Base-by-base conservation (phyloP, 1,284 basidiomycete species). In the Ceratobasidium sp. region DNA sequence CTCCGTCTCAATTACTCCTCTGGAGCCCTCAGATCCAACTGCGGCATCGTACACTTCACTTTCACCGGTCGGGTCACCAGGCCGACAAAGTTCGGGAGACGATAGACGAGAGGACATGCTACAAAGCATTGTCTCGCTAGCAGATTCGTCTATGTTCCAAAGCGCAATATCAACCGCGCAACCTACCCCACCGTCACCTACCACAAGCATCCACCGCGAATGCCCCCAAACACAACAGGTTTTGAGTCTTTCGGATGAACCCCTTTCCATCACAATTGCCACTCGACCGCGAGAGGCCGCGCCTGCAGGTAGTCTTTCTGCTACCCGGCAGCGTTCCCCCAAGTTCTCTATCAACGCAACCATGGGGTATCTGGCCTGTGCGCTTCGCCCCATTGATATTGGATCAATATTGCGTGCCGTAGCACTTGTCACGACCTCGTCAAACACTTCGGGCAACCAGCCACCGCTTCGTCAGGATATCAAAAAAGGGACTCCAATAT, bases 111-210 rank as follows among this genome's bases (percentile, higher is more conserved):
- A 85, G 75, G 78, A 83, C 68, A 92, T 92, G 90, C 88, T 89
- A 3, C 90, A 91, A 74, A 92, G 90, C 4, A 80, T 92, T 52
- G 86, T 83, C 5, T 82, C 79, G 49, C 80, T 92, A 43, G 79
- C 80, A 27, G 52, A 69, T 10, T 77, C 80, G 6, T 89, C 84
- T 75, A 85, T 92, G 82, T 92, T 92, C 76, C 83, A 90, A 73
- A 92, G 90, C 74, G 88, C 89, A 1, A 74, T 90, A 29, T 88
- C 88, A 15, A 79, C 78, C n/a, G 71, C 77, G 17, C 70, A 20
- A n/a, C 45, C 15, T 20, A 31, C 43, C 27, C 35, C 55, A 20
- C 43, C 27, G 25, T 69, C 73, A 40, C 53, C 43, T 49, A 43
- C 68, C 20, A 43, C 57, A 34, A 64, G 40, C 34, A 43, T 52